Evolutionary conservation across 805 yeast species (phyloP).

Genomic region (Blastobotrys parvus): DNA sequence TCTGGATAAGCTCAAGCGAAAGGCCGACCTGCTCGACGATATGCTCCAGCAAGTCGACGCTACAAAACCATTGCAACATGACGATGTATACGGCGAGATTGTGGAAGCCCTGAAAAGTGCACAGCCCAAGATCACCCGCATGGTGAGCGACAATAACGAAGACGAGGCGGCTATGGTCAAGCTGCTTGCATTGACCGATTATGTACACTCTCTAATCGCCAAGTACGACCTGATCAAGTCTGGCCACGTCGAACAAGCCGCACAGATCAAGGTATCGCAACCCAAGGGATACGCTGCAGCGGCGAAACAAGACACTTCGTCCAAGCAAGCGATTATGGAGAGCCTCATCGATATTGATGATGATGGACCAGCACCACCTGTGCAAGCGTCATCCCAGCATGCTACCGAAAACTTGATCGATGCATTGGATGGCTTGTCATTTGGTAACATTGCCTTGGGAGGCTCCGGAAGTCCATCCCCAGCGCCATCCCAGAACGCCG

Average conservation of each 20-base stretch:
- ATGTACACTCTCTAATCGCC: constrained; percentile 56
- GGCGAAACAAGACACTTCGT: constrained; percentile 15
- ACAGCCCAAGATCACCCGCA: constrained; percentile 77
- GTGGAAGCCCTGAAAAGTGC: constrained; percentile 72
- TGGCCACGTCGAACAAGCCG: constrained; percentile 55
- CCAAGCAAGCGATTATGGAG: constrained; percentile 27
- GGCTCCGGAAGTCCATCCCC: constrained; percentile 13
- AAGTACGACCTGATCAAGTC: constrained; percentile 58
- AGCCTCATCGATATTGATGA: constrained; percentile 74
- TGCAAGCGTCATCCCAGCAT: constrained; percentile 32
- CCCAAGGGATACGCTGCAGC: constrained; percentile 13
- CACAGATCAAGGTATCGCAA: constrained; percentile 33
- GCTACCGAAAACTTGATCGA: constrained; percentile 55
- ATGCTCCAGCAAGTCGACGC: constrained; percentile 48
- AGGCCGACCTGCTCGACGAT: constrained; percentile 79
- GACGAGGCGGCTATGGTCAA: constrained; percentile 56
- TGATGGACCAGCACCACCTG: constrained; percentile 26
- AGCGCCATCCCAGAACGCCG: constrained; percentile 13
- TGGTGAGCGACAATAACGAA: constrained; percentile 71
- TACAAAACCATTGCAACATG: constrained; percentile 31
- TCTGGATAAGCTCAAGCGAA: constrained; percentile 71
- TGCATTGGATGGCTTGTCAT: constrained; percentile 63
- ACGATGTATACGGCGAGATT: constrained; percentile 74
- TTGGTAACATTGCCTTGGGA: constrained; percentile 43
- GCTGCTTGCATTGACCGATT: constrained; percentile 64